Evolutionary conservation across 371 early-diverging fungal genomes (phyloP).

Genomic region (Fennellomyces sp.): DNA sequence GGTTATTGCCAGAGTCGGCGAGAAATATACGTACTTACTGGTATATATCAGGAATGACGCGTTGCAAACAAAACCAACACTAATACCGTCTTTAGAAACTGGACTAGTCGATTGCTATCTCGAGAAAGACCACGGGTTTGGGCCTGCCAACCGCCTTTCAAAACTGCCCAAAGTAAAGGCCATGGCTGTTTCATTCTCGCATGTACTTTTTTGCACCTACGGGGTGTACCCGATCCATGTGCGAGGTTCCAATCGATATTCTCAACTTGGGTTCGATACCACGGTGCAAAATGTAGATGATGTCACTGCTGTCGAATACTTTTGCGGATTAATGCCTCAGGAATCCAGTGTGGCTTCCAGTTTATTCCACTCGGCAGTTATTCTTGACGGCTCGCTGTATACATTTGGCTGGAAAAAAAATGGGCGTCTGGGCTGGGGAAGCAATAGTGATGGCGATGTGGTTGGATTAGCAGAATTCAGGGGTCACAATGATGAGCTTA

Average conservation of each 20-base stretch:
- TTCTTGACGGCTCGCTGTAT: slow-evolving; percentile 35
- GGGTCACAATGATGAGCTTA: slow-evolving; percentile 14
- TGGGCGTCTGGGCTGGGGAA: slow-evolving; percentile 37
- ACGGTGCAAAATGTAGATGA: slow-evolving; percentile 6
- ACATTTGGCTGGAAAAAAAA: slow-evolving; percentile 45
- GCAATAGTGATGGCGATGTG: slow-evolving; percentile 18
- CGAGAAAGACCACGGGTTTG: not conserved
- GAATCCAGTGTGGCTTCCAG: slow-evolving; percentile 24
- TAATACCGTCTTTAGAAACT: too few relatives aligned
- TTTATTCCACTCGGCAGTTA: slow-evolving; percentile 41
- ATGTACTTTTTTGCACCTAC: slow-evolving; percentile 26
- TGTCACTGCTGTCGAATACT: slow-evolving; percentile 28
- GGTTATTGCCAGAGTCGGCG: slow-evolving; percentile 7
- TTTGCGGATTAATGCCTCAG: slow-evolving; percentile 25
- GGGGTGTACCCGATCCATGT: slow-evolving; percentile 27
- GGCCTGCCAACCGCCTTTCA: not conserved
- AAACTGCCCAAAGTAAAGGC: slow-evolving; percentile 8
- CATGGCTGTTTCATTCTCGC: slow-evolving; percentile 26
- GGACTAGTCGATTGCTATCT: not conserved
- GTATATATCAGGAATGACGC: too few relatives aligned
- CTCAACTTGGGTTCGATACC: slow-evolving; percentile 35
- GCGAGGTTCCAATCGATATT: slow-evolving; percentile 42
- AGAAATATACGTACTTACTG: slow-evolving; percentile 17
- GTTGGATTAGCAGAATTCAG: slow-evolving; percentile 22
- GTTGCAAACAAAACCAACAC: too few relatives aligned